Conservation (phyloP, 768 basidiomycete species). For the Tulasnella sp. region DNA sequence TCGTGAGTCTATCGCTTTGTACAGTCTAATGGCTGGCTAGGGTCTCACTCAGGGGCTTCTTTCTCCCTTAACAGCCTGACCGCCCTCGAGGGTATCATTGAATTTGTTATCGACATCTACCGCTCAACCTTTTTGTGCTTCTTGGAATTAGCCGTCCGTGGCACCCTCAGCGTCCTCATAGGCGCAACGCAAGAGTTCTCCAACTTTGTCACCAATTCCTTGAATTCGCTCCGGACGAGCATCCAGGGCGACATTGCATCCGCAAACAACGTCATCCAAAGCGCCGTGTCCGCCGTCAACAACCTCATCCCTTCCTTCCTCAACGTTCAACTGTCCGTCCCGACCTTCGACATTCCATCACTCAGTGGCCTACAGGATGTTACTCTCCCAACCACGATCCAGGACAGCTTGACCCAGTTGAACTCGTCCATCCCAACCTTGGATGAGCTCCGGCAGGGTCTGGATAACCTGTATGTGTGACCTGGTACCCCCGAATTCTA, state of each 20-base stretch:
- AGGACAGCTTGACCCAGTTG: constrained; percentile 65
- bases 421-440: constrained; percentile 79
- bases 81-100: constrained; percentile 80
- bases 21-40: not conserved
- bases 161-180: constrained; percentile 74
- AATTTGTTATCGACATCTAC: constrained; percentile 88
- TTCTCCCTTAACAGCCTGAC: constrained; percentile 54
- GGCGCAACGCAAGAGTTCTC: constrained; percentile 81
- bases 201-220: constrained; percentile 55
- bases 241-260: constrained; percentile 66
- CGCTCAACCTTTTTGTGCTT: constrained; percentile 93
- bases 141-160: constrained; percentile 80
- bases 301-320: constrained; percentile 62
- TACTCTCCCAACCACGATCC: constrained; percentile 71
- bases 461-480: constrained; percentile 61
- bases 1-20: constrained; percentile 28
- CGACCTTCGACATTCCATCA: constrained; percentile 70
- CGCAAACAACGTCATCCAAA: constrained; percentile 65
- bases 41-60: constrained; percentile 33
- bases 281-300: constrained; percentile 65
- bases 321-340: constrained; percentile 53
- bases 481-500: not conserved
- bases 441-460: constrained; percentile 61
- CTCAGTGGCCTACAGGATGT: constrained; percentile 72
- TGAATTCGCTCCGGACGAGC: constrained; percentile 57